Base-by-base conservation (phyloP, 2,329 filamentous ascomycete species). In the Lasiodiplodia theobromae region DNA sequence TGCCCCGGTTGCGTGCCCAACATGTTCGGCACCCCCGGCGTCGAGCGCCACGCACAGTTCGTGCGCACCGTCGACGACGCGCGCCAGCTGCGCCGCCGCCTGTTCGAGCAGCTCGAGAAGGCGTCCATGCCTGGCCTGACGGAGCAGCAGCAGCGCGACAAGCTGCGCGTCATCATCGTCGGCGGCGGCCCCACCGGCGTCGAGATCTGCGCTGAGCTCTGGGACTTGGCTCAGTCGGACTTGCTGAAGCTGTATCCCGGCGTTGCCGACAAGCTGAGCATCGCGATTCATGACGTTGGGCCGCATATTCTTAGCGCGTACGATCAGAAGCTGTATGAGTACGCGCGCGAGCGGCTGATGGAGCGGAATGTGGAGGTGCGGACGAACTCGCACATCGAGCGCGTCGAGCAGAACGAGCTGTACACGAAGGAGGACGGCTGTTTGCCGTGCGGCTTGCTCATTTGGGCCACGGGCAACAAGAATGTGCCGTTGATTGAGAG, bases 241-340 rank as follows among this genome's bases (percentile, higher is more conserved):
- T 74, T 83, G 70, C 71, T 73, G 14, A 73, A 77, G 34, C 69
- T 83, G 6, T 83, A 82, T 67, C 79, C 82, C 1, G 76, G 80
- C 31, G 72, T 84, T 1, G 78, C 79, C 21, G 77, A 76, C 2
- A 78, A 80, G 52, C 57, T 83, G 10, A 74, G 70, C 4, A 80
- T 84, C 37, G 77, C 77, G n/a, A 80, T 84, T 49, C 81, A 83
- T 67, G 82, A 84, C 69, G 80, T 83, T 1, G 82, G 81, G 5
- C 76, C 79, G 5, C 71, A 76, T 12, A 80, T 84, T 12, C 72
- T 84, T 37, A 76, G 76, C 8, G 79, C 77, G 0, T 84, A 82
- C 58, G 82, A 84, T 58, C 70, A 76, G 14, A 77, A 77, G 18
- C 71, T 84, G 28, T 76, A 78, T 34, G 77, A 83, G 37, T 83